phyloP scores from a whole-genome alignment of 2,329 filamentous ascomycete genomes.

The Fusarium camptoceras region DNA sequence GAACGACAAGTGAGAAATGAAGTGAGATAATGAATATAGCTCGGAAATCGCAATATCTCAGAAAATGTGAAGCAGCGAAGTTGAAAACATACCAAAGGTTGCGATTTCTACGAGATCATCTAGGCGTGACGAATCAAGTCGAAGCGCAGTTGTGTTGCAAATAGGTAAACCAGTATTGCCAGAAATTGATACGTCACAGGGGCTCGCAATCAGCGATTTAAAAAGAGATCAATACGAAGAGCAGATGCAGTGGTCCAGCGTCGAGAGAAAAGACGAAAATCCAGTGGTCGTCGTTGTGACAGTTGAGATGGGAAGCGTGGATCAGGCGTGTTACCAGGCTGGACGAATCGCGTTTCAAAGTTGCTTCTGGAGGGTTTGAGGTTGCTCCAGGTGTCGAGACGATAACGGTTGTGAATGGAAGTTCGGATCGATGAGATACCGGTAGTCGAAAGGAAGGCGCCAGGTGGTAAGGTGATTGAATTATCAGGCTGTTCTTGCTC shows the following conservation, averaged over 20 bases:
- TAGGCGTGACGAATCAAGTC: not conserved
- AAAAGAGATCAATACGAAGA: slow-evolving; percentile 25
- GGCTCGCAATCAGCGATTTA: slow-evolving; percentile 42
- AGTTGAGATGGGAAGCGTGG: slow-evolving; percentile 11
- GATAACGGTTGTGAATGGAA: slow-evolving; percentile 33
- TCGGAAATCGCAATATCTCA: slow-evolving; percentile 21
- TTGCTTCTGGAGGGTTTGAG: slow-evolving; percentile 41
- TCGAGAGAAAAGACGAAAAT: slow-evolving; percentile 28
- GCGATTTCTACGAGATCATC: slow-evolving; percentile 24
- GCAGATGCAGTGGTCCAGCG: slow-evolving; percentile 23
- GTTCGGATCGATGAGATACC: slow-evolving; percentile 29
- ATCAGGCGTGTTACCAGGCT: slow-evolving; percentile 34
- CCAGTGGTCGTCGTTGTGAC: slow-evolving; percentile 23
- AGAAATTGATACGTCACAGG: slow-evolving; percentile 20
- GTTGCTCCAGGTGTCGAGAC: slow-evolving; percentile 28
- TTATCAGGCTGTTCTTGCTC: slow-evolving; percentile 37
- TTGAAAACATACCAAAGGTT: slow-evolving; percentile 27
- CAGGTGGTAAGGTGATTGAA: slow-evolving; percentile 16
- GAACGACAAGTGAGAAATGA: slow-evolving; percentile 20
- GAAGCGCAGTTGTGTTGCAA: not conserved
- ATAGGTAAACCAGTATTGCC: slow-evolving; percentile 2
- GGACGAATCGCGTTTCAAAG: slow-evolving; percentile 47
- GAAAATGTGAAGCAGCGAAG: slow-evolving; percentile 7
- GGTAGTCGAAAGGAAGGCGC: slow-evolving; percentile 21
- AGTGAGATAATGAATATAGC: slow-evolving; percentile 33